These are phyloP conservation scores for Primulina huaijiensis DNA, from an alignment of 257 asterid genomes.

Conservation along the genomic window DNA sequence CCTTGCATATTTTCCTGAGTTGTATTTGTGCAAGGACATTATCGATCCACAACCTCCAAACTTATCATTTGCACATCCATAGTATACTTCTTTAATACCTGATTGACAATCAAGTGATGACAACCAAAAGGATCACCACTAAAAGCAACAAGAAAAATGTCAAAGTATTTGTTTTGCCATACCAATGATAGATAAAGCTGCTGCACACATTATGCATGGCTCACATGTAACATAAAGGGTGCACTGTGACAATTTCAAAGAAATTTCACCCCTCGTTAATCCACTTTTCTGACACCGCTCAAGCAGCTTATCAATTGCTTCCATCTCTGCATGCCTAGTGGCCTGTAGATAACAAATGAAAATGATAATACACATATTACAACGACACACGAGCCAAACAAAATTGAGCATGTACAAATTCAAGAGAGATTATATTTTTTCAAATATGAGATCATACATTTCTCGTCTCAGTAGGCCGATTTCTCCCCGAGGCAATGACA, in stretches of 20 bases:
- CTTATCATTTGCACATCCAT: constrained; percentile 89
- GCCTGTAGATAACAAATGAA: constrained; percentile 39
- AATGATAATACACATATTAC: background rate
- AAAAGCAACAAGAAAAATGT: constrained; percentile 21
- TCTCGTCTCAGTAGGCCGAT: constrained; percentile 72
- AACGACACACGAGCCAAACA: constrained; percentile 4
- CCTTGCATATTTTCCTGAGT: constrained; percentile 41
- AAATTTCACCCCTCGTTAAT: constrained; percentile 49
- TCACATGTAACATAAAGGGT: constrained; percentile 85
- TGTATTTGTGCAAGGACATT: constrained; percentile 58
- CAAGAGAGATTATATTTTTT: constrained; percentile 8
- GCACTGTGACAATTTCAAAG: constrained; percentile 61
- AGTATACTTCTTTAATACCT: constrained; percentile 69
- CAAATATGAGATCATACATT: constrained; percentile 39
- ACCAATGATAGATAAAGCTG: constrained; percentile 79
- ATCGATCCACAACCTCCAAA: constrained; percentile 98
- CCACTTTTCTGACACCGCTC: constrained; percentile 65
- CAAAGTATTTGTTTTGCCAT: constrained; percentile 23
- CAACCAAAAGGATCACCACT: constrained; percentile 16
- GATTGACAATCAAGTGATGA: constrained; percentile 26
- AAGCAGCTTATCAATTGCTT: constrained; percentile 82
- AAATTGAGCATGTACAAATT: background rate
- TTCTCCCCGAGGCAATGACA: constrained; percentile 76
- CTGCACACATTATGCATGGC: constrained; percentile 97
- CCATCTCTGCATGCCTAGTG: constrained; percentile 96